phyloP scores from a whole-genome alignment of 2,329 filamentous ascomycete genomes.

The Huntiella moniliformis region DNA sequence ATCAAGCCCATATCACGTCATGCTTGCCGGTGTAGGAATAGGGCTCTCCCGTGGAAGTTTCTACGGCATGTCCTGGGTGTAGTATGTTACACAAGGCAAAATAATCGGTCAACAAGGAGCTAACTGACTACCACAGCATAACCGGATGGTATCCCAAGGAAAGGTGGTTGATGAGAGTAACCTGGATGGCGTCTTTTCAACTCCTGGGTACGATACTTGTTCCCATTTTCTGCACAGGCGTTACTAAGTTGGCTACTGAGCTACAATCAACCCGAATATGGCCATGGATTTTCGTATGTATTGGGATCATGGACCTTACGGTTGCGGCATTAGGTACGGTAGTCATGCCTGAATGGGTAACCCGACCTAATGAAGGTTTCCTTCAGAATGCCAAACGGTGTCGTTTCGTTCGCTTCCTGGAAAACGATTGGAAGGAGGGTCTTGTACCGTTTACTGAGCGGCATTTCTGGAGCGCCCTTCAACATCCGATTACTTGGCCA shows the following conservation, averaged over 20 bases:
- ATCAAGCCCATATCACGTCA: neutral
- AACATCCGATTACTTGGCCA: too few relatives aligned
- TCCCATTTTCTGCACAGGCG: neutral
- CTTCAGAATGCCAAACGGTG: neutral
- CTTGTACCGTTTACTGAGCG: neutral
- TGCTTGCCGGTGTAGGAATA: neutral
- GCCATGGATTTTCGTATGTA: neutral
- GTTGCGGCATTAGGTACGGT: neutral
- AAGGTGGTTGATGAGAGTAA: neutral
- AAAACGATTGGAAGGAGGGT: neutral
- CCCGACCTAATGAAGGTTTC: neutral
- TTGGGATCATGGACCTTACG: neutral
- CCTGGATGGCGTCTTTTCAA: neutral
- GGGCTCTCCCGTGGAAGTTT: neutral
- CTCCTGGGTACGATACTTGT: neutral
- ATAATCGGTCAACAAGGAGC: neutral
- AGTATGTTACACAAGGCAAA: neutral
- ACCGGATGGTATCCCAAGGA: neutral
- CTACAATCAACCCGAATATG: neutral
- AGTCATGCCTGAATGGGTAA: neutral
- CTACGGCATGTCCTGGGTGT: neutral
- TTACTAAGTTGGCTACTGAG: neutral
- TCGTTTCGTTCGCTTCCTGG: neutral
- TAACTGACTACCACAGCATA: neutral
- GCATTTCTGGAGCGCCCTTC: neutral